Base-by-base conservation (phyloP, 2,329 filamentous ascomycete genomes). In the Penicillium sumatraense region DNA sequence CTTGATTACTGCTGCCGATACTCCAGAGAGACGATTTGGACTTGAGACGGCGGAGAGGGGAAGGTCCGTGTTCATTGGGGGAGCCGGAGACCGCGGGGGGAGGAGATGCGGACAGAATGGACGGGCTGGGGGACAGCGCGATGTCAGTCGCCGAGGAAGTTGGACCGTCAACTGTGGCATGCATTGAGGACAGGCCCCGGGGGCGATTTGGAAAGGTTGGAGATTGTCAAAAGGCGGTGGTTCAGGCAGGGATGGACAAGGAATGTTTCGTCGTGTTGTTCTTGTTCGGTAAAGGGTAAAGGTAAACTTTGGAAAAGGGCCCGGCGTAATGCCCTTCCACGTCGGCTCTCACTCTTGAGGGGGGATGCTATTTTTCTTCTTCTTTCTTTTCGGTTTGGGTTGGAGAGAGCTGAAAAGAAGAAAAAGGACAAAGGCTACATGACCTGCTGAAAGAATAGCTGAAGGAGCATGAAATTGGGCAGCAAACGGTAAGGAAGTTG, bases 11-110 rank as follows among this genome's bases (percentile, higher is more conserved):
- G 54, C 72, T 73, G 23, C 65, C 70, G 31, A 71, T 40, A 50
- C 70, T 72, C 54, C 70, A 70, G 35, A 73, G 58, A 40, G 72
- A 74, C 16, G 69, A 70, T 63, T 74, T 74, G 49, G 72, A 72
- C 48, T 71, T 71, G 57, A 73, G 60, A 42, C 68, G 68, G 53
- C 66, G 71, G 53, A 68, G 63, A 29, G 61, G 51, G 51, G 62
- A 65, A 50, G 63, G 54, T n/a, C 56, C 50, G 46, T 67, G 52
- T 42, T 68, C 65, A 59, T 70, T 67, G 38, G 66, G 57, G 47
- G 68, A 72, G 38, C 68, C 56, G 29, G 69, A 65, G 31, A 69
- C 61, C 31, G 70, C 67, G 47, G 64, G 62, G 47, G 58, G 66
- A 38, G 70, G 66, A 38, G 70, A 69, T 33, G 66, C 58, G 50